phyloP scores from a whole-genome alignment of 768 basidiomycete genomes.

The Suillus subaureus region DNA sequence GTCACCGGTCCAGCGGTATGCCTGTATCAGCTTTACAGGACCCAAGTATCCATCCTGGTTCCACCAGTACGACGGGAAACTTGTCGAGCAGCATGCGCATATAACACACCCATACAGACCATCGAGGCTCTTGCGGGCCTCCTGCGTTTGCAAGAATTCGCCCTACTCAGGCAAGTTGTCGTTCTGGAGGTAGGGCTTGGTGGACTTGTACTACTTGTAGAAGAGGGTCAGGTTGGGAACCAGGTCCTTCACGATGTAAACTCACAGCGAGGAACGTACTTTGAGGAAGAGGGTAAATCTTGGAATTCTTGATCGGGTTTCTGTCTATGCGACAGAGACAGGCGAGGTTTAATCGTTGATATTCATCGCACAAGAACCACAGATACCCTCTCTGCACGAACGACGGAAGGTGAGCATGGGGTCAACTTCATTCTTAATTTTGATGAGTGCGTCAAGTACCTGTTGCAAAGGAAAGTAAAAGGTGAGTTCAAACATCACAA shows the following conservation, averaged over 20 bases:
- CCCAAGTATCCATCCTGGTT: conserved; percentile 99
- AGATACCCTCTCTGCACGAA: conserved; percentile 94
- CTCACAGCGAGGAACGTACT: conserved; percentile 60
- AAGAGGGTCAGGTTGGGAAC: conserved; percentile 89
- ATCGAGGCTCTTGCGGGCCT: conserved; percentile 93
- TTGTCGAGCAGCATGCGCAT: conserved; percentile 96
- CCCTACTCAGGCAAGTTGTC: conserved; percentile 83
- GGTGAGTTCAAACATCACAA: not conserved
- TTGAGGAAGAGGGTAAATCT: conserved; percentile 97
- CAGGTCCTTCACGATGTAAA: conserved; percentile 99
- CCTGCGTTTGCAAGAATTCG: conserved; percentile 88
- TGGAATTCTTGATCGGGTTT: conserved; percentile 65
- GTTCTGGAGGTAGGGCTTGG: conserved; percentile 95
- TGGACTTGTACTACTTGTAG: conserved; percentile 99
- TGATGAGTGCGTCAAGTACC: conserved; percentile 92
- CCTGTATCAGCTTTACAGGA: conserved; percentile 94
- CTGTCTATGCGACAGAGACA: conserved; percentile 96
- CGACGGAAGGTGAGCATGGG: conserved; percentile 96
- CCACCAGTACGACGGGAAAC: conserved; percentile 99
- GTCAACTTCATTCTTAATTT: conserved; percentile 99
- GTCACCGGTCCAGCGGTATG: conserved; percentile 98
- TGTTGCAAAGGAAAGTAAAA: conserved; percentile 32
- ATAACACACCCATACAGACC: conserved; percentile 98
- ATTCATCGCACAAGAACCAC: conserved; percentile 99
- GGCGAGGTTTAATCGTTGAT: conserved; percentile 94